Evolutionary conservation across 106 monocot genomes (phyloP), one percentile per base, ranked within the genome.

Genomic region (Dioscorea zingiberensis): DNA sequence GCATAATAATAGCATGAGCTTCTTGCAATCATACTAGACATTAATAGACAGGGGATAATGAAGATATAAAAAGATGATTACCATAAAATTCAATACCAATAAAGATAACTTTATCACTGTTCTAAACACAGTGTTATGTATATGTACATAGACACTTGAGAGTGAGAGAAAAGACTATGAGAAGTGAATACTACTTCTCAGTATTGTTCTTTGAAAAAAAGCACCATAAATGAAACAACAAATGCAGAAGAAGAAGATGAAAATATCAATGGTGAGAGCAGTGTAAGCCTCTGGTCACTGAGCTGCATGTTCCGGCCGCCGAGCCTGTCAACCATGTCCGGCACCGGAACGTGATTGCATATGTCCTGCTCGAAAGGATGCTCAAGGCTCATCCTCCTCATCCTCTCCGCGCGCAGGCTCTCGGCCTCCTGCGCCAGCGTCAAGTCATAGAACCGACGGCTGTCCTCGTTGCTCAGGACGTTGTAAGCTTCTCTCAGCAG

Each of bases 401-500:
- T 86, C 49, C 75, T 67, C 67, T 53, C 62, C 1, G 71, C 71
- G 22, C 83, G 68, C 23, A 73, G 64, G 78, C 90, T 90, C 82
- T 84, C 90, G 0, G 67, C 94, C 75, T 94, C 94, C 71, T 90
- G 90, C 3, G 82, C 82, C 24, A 94, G 72, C 7, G 87, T 85
- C 94, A 90, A 94, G 75, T 90, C 84, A 29, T 91, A 94, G 59
- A 94, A 94, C 64, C 70, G 51, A 10, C 94, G 80, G 19, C 78
- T 80, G 45, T 85, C 78, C 47, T 81, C 87, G 47, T 72, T 67
- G 87, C 87, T 84, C 44, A 94, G 83, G 45, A 87, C 83, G 28
- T 87, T 87, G 80, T 94, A 94, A 2, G 78, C 94, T 76, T 91
- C 94, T 69, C 94, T 75, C 61, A 94, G 87, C 30, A 74, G 69